phyloP scores from a whole-genome alignment of 805 yeast genomes.

The Grigorovia transvaalensis region DNA sequence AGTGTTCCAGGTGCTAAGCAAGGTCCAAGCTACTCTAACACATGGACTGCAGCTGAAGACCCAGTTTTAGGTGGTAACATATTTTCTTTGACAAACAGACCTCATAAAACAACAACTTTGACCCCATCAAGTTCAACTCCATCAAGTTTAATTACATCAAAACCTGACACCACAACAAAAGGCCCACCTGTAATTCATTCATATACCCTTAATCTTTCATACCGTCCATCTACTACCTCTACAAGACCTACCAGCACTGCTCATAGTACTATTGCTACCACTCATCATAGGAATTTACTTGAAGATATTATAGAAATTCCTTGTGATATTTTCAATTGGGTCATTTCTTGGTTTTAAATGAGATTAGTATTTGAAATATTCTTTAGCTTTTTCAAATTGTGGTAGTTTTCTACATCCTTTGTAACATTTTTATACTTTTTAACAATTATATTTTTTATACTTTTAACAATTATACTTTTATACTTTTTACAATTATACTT shows the following conservation, averaged over 20 bases:
- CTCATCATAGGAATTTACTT: neutral
- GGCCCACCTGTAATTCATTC: too few species aligned
- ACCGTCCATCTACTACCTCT: neutral
- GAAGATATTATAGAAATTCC: neutral
- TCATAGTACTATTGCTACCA: neutral
- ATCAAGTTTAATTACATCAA: neutral
- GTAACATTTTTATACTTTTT: neutral
- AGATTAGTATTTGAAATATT: neutral
- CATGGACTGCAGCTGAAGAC: constrained; percentile 28
- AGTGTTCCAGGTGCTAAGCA: constrained; percentile 41
- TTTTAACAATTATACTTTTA: too few species aligned
- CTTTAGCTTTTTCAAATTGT: neutral
- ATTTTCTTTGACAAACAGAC: constrained; percentile 9
- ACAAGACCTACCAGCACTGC: neutral
- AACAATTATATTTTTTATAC: too few species aligned
- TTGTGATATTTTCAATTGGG: neutral
- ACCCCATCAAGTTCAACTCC: neutral
- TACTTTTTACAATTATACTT: too few species aligned
- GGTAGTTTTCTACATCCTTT: neutral
- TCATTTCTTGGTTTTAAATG: neutral
- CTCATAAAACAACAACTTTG: neutral
- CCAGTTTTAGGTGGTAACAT: constrained; percentile 24
- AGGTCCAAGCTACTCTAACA: constrained; percentile 38
- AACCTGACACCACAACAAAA: neutral
- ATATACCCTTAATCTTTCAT: neutral